Evolutionary conservation across 257 asterid genomes (phyloP).

Genomic region (Nicotiana tabacum): DNA sequence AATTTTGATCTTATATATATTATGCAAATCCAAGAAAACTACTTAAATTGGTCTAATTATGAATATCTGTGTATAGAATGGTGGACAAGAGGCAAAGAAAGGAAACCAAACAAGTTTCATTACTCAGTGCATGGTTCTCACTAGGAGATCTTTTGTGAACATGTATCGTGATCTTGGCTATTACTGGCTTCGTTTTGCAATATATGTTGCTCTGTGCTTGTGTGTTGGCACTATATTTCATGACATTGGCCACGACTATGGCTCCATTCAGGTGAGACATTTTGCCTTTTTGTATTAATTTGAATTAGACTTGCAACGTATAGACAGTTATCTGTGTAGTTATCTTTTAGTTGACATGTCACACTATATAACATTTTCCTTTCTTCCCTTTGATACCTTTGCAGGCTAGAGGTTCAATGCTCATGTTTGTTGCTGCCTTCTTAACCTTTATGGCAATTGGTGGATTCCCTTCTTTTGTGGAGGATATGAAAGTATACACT

Average conservation of each 20-base stretch:
- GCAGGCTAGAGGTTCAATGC: constrained; percentile 58
- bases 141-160: constrained; percentile 51
- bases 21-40: too few species aligned
- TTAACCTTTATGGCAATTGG: constrained; percentile 68
- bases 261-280: constrained; percentile 41
- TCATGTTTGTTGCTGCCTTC: constrained; percentile 35
- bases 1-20: too few species aligned
- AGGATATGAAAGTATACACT: constrained; percentile 54
- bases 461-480: constrained; percentile 69
- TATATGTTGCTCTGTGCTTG: constrained; percentile 43
- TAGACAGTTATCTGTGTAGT: too few species aligned
- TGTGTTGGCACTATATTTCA: constrained; percentile 48
- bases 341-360: too few species aligned
- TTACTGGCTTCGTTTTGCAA: constrained; percentile 61
- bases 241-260: constrained; percentile 39
- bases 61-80: constrained; percentile 11
- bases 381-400: too few species aligned
- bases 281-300: too few species aligned
- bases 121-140: constrained; percentile 43
- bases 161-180: constrained; percentile 65
- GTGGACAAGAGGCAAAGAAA: constrained; percentile 23
- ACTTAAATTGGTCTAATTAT: neutral
- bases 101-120: constrained; percentile 40
- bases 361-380: too few species aligned
- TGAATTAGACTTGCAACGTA: too few species aligned